Evolutionary conservation across 768 basidiomycete species (phyloP).

Genomic region (Boletus sp.): DNA sequence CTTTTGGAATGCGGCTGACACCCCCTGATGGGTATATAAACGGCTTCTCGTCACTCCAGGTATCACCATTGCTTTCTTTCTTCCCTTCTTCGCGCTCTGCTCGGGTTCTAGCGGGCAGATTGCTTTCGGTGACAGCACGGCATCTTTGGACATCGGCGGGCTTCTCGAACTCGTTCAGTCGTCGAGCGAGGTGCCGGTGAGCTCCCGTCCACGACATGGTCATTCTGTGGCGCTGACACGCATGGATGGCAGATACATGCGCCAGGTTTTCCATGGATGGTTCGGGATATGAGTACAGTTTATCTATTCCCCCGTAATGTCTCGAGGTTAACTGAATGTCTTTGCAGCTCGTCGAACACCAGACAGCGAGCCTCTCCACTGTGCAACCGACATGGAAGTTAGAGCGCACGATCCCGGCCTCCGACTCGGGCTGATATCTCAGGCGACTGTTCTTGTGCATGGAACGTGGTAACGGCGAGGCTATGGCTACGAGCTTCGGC

Average conservation of each 20-base stretch:
- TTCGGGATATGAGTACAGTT: not conserved
- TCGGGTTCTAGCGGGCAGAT: not conserved
- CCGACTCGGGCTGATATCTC: too few relatives aligned
- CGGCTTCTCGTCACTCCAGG: not conserved
- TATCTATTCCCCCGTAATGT: not conserved
- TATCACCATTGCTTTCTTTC: not conserved
- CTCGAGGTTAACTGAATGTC: not conserved
- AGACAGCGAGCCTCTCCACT: not conserved
- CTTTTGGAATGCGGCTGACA: conserved; percentile 8
- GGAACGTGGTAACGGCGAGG: too few relatives aligned
- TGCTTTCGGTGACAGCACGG: not conserved
- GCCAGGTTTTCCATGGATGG: too few relatives aligned
- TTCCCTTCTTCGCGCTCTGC: not conserved
- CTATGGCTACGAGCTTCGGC: too few relatives aligned
- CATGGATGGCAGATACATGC: not conserved
- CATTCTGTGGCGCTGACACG: not conserved
- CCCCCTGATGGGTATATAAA: not conserved
- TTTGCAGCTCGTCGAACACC: not conserved
- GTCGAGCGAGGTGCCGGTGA: not conserved
- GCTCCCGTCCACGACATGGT: not conserved
- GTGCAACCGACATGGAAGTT: too few relatives aligned
- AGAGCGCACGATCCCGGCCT: too few relatives aligned
- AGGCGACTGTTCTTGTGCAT: too few relatives aligned
- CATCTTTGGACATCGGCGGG: not conserved
- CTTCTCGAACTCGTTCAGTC: too few relatives aligned